These are phyloP conservation scores for Podaxis sp. DNA, from an alignment of 768 basidiomycete species.

Conservation along the genomic window DNA sequence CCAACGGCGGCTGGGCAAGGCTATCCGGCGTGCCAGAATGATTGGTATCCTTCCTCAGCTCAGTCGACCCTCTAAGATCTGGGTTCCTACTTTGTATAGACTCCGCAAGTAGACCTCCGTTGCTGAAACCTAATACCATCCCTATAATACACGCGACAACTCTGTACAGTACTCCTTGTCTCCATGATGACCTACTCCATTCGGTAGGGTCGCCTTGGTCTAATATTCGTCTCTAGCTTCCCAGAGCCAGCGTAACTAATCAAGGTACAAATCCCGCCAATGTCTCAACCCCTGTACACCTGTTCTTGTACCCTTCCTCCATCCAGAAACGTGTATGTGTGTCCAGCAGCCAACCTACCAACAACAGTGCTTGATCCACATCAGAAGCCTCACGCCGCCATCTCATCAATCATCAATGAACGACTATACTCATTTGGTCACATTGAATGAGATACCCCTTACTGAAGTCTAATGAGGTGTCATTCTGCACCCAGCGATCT, in stretches of 20 bases:
- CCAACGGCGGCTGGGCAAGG: slow-evolving; percentile 79
- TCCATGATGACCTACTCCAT: neutral
- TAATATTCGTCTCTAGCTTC: neutral
- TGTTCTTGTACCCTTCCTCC: neutral
- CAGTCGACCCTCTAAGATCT: slow-evolving; percentile 28
- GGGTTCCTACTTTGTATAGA: slow-evolving; percentile 1
- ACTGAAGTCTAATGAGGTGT: neutral
- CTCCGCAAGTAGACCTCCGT: neutral
- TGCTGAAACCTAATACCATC: neutral
- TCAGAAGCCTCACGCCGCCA: slow-evolving; percentile 3
- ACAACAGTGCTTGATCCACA: neutral
- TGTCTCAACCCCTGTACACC: neutral
- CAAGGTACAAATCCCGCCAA: neutral
- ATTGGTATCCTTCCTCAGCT: slow-evolving; percentile 82
- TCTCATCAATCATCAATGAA: neutral
- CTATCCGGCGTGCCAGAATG: slow-evolving; percentile 85
- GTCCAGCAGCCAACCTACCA: neutral
- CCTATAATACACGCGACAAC: neutral
- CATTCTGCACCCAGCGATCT: too few species aligned
- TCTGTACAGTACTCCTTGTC: neutral
- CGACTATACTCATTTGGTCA: neutral
- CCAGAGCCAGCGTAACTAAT: neutral
- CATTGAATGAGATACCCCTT: neutral
- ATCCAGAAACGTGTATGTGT: neutral
- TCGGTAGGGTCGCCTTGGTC: neutral